Percentiles rank a stretch among this genome's conserved stretches.
phyloP scores from a whole-genome alignment of 441 rosid species.

The Erodium chrysanthum region DNA sequence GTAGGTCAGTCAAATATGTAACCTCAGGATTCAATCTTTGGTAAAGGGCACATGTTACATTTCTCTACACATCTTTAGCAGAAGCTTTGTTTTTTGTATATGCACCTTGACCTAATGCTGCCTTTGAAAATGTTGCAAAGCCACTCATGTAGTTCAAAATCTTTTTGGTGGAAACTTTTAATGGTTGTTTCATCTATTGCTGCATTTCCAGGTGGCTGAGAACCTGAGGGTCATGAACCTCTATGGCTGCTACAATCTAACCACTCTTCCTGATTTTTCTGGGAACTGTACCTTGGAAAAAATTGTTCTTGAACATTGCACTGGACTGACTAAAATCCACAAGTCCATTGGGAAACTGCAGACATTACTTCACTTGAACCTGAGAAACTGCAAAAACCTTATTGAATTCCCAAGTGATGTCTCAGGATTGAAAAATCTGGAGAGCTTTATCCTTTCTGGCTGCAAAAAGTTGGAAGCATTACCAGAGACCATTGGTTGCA shows the following conservation, averaged over 20 bases:
- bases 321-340: conserved; percentile 31
- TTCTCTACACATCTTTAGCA: too few species aligned
- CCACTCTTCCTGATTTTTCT: conserved; percentile 42
- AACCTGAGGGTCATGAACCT: conserved; percentile 40
- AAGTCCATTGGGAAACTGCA: conserved; percentile 36
- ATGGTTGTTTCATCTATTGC: too few species aligned
- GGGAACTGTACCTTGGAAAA: conserved; percentile 34
- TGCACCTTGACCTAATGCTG: too few species aligned
- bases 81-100: too few species aligned
- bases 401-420: conserved; percentile 38
- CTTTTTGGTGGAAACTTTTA: too few species aligned
- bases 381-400: conserved; percentile 35
- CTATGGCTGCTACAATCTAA: conserved; percentile 31
- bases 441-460: conserved; percentile 40
- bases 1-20: too few species aligned
- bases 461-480: conserved; percentile 37
- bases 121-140: too few species aligned
- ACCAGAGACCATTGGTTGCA: conserved; percentile 38
- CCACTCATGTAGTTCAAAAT: too few species aligned
- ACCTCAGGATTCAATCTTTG: too few species aligned
- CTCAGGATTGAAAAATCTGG: conserved; percentile 38
- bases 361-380: conserved; percentile 36
- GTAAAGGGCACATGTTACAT: too few species aligned
- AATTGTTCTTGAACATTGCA: conserved; percentile 39
- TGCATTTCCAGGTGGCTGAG: conserved; percentile 27